Percentiles rank a stretch among this genome's conserved stretches.
phyloP scores from a whole-genome alignment of 768 basidiomycete genomes.

The Clitopilus passeckerianus region DNA sequence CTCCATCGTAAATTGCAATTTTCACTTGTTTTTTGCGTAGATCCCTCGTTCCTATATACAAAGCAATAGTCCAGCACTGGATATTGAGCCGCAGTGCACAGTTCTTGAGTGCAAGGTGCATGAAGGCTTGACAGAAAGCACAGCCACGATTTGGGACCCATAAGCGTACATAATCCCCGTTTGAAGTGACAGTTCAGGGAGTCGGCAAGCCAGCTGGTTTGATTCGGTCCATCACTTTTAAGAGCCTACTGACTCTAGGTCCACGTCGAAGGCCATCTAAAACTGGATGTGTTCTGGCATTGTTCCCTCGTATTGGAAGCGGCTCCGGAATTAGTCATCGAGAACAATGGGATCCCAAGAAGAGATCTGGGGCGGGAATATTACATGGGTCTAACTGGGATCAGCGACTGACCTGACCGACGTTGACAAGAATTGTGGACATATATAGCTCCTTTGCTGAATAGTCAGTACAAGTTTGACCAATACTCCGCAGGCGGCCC shows the following conservation, averaged over 20 bases:
- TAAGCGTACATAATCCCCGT: background rate
- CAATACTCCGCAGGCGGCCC: background rate
- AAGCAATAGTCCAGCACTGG: too few relatives aligned
- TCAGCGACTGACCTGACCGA: background rate
- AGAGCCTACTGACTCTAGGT: background rate
- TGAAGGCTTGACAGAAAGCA: background rate
- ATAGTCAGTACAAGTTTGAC: background rate
- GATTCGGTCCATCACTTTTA: background rate
- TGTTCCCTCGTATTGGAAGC: background rate
- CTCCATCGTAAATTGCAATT: too few relatives aligned
- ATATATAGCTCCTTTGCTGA: background rate
- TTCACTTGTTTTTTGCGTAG: too few relatives aligned
- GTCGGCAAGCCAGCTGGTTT: background rate
- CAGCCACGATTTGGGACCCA: background rate
- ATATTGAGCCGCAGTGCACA: too few relatives aligned
- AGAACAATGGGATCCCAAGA: background rate
- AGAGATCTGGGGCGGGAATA: background rate
- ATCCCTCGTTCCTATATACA: too few relatives aligned
- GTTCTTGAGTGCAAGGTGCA: too few relatives aligned
- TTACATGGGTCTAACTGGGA: background rate
- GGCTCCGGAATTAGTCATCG: background rate
- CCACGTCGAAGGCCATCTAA: background rate
- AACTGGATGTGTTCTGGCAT: background rate
- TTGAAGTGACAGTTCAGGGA: background rate
- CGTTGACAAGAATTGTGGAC: background rate